These are phyloP conservation scores for Ceratorhiza oryzae-sativae DNA, from an alignment of 1,284 basidiomycete genomes.

Conservation along the genomic window DNA sequence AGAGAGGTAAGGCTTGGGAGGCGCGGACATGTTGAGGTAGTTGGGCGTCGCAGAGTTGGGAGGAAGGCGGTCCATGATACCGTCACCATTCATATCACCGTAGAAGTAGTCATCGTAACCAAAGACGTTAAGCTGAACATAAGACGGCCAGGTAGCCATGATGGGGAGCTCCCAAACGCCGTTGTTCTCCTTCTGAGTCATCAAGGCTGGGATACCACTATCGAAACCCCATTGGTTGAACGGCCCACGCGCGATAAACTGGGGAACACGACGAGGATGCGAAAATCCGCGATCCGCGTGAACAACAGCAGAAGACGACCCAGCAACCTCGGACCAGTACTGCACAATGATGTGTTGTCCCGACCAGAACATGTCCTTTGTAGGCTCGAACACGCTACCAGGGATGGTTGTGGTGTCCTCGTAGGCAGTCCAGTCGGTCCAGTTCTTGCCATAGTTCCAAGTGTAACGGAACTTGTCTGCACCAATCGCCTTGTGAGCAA, in stretches of 20 bases:
- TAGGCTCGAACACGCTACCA: slow-evolving; percentile 59
- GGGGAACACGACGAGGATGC: slow-evolving; percentile 75
- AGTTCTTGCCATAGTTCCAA: slow-evolving; percentile 84
- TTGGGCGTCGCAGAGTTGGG: slow-evolving; percentile 86
- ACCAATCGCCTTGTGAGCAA: slow-evolving; percentile 81
- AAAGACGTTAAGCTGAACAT: slow-evolving; percentile 87
- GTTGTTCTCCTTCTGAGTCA: slow-evolving; percentile 64
- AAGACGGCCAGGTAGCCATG: slow-evolving; percentile 87
- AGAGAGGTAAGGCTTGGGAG: slow-evolving; percentile 67
- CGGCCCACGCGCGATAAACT: slow-evolving; percentile 81
- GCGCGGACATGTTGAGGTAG: slow-evolving; percentile 86
- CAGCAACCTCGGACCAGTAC: slow-evolving; percentile 77
- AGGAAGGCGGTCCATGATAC: slow-evolving; percentile 85
- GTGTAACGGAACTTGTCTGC: slow-evolving; percentile 89
- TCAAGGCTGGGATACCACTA: slow-evolving; percentile 72
- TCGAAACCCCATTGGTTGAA: slow-evolving; percentile 94
- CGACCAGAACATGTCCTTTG: slow-evolving; percentile 72
- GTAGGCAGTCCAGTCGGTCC: slow-evolving; percentile 80
- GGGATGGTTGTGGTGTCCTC: slow-evolving; percentile 75
- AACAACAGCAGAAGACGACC: slow-evolving; percentile 69
- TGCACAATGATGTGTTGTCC: slow-evolving; percentile 88
- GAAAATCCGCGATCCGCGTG: slow-evolving; percentile 77
- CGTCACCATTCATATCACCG: slow-evolving; percentile 86
- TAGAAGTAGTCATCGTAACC: slow-evolving; percentile 89
- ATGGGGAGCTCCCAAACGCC: slow-evolving; percentile 80